A percentile compares a stretch with the other conserved stretches of the same genome.
phyloP scores from a whole-genome alignment of 768 basidiomycete species.

The Suillus placidus region DNA sequence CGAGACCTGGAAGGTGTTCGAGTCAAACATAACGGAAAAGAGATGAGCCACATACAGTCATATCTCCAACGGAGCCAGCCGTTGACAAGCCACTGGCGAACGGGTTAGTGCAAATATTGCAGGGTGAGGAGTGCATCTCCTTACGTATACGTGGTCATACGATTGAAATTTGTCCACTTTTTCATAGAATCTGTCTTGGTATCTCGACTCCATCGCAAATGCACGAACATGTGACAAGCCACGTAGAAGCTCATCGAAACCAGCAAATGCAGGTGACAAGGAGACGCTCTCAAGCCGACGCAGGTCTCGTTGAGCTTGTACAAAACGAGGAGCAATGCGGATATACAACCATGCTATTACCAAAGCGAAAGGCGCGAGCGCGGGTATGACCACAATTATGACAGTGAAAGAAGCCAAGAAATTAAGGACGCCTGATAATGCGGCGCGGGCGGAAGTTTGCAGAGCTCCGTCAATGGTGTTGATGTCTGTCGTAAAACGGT shows the following conservation, averaged over 20 bases:
- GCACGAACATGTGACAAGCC: constrained; percentile 72
- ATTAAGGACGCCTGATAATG: constrained; percentile 58
- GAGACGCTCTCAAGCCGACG: constrained; percentile 67
- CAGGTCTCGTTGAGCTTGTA: constrained; percentile 66
- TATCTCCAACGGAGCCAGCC: constrained; percentile 76
- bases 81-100: constrained; percentile 61
- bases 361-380: constrained; percentile 66
- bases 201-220: constrained; percentile 70
- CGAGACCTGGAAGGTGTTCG: constrained; percentile 47
- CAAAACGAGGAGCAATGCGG: constrained; percentile 61
- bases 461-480: constrained; percentile 71
- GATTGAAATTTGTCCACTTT: constrained; percentile 70
- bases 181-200: constrained; percentile 63
- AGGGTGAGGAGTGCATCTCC: constrained; percentile 33
- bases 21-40: not conserved
- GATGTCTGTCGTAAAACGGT: constrained; percentile 79
- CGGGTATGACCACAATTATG: constrained; percentile 63
- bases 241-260: constrained; percentile 69
- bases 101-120: not conserved
- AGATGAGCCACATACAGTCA: constrained; percentile 50
- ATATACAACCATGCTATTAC: constrained; percentile 73
- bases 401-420: constrained; percentile 67
- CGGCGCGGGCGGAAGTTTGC: constrained; percentile 55
- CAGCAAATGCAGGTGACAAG: constrained; percentile 71
- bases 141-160: constrained; percentile 70